Conservation (phyloP, 768 basidiomycete genomes). For the Lactarius tabidus region DNA sequence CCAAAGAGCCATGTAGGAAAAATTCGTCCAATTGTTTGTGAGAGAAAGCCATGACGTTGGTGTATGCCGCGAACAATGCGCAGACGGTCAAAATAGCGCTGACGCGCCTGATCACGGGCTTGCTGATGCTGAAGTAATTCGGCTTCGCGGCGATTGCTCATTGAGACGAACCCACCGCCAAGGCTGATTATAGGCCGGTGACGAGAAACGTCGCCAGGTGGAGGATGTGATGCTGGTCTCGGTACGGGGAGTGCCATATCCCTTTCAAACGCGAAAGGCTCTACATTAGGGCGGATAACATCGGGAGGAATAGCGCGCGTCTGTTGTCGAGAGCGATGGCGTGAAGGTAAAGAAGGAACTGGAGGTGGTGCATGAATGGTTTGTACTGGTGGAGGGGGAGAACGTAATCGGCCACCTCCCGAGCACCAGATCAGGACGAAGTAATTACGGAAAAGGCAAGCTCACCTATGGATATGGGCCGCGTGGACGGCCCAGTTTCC, state of each 20-base stretch:
- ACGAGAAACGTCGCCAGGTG: conserved; percentile 45
- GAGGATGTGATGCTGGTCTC: conserved; percentile 31
- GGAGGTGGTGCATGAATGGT: conserved; percentile 42
- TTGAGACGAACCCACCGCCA: conserved; percentile 58
- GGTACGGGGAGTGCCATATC: conserved; percentile 28
- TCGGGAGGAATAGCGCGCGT: conserved; percentile 32
- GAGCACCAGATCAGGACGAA: conserved; percentile 5
- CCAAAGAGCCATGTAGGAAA: conserved; percentile 25
- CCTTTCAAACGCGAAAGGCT: conserved; percentile 52
- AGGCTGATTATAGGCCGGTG: conserved; percentile 58
- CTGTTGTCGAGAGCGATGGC: conserved; percentile 31
- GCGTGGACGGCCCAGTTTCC: conserved; percentile 23
- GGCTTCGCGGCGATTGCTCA: conserved; percentile 30
- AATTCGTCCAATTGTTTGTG: conserved; percentile 16
- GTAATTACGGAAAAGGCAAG: conserved; percentile 26
- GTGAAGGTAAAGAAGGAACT: conserved; percentile 49
- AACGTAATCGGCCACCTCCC: conserved; percentile 17
- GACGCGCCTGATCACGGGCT: conserved; percentile 14
- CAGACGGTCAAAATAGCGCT: conserved; percentile 17
- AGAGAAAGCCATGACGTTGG: conserved; percentile 22
- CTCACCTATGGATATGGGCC: conserved; percentile 11
- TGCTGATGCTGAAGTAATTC: conserved; percentile 19
- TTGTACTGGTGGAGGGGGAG: conserved; percentile 25
- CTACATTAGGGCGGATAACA: conserved; percentile 46
- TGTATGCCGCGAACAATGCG: conserved; percentile 17